Conservation (phyloP, 2,329 filamentous ascomycete species). For the Sclerotinia subarctica region DNA sequence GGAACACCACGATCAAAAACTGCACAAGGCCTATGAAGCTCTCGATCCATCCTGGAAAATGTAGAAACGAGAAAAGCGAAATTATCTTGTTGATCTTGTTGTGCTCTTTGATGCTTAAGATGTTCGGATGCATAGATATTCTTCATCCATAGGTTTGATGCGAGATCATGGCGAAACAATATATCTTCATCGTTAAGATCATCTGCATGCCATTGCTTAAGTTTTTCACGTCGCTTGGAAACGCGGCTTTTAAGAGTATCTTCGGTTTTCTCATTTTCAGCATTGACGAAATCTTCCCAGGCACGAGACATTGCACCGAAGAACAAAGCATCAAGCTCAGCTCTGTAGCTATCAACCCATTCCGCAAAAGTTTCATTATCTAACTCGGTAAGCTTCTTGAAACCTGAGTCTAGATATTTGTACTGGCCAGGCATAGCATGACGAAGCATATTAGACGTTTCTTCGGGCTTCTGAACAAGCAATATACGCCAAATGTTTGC, state of each 20-base stretch:
- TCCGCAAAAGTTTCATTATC: conserved; percentile 84
- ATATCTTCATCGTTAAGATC: conserved; percentile 66
- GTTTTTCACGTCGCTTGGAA: conserved; percentile 72
- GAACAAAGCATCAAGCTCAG: conserved; percentile 77
- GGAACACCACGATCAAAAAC: conserved; percentile 66
- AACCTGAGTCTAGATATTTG: conserved; percentile 67
- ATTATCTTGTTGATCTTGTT: conserved; percentile 94
- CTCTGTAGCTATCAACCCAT: conserved; percentile 82
- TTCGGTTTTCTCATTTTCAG: conserved; percentile 76
- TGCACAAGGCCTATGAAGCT: conserved; percentile 75
- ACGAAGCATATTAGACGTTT: conserved; percentile 70
- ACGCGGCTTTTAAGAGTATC: conserved; percentile 70
- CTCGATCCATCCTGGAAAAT: conserved; percentile 74
- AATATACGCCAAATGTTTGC: conserved; percentile 88
- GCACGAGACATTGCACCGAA: conserved; percentile 73
- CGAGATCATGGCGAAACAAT: conserved; percentile 77
- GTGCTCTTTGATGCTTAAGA: conserved; percentile 80
- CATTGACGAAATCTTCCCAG: conserved; percentile 84
- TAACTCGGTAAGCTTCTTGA: conserved; percentile 79
- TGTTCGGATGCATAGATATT: conserved; percentile 93
- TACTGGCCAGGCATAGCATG: conserved; percentile 70
- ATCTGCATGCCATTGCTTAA: conserved; percentile 76
- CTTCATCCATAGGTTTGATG: conserved; percentile 87
- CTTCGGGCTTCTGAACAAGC: conserved; percentile 86
- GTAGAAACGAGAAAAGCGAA: conserved; percentile 71